Conservation (phyloP, 1,139 yeast species). For the Pichia sp. region DNA sequence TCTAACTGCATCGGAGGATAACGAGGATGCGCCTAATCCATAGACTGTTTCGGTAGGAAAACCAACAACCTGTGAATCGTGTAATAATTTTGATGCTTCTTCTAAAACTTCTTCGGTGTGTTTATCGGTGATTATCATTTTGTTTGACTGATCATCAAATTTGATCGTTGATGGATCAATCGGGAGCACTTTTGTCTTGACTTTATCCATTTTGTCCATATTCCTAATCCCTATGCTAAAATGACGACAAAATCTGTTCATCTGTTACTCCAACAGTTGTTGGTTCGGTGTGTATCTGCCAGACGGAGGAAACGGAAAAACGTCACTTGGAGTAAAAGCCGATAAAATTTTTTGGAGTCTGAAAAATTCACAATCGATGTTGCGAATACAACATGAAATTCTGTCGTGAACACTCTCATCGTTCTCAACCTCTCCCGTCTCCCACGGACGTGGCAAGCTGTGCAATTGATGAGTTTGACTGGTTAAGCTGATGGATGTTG, state of each 20-base stretch:
- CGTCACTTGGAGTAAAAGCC: no score
- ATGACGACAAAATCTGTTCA: conserved; percentile 5
- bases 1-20: conserved; percentile 67
- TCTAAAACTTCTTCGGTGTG: conserved; percentile 48
- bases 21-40: conserved; percentile 89
- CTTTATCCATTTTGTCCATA: conserved; percentile 4
- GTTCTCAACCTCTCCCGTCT: no score
- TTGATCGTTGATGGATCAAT: conserved; percentile 44
- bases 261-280: no score
- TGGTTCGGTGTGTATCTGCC: no score
- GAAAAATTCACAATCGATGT: no score
- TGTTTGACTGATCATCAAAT: conserved; percentile 34
- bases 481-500: no score
- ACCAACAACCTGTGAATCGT: conserved; percentile 66
- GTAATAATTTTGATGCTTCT: conserved; percentile 58
- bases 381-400: no score
- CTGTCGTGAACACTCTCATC: no score
- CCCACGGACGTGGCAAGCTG: no score
- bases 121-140: conserved; percentile 43
- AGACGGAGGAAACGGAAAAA: no score
- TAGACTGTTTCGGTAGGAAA: conserved; percentile 98
- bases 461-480: no score
- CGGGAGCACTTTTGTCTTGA: conserved; percentile 40
- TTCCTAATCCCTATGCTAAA: conserved; percentile 1
- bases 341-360: no score